phyloP scores from a whole-genome alignment of 2,329 filamentous ascomycete species.

The Seiridium unicorne region DNA sequence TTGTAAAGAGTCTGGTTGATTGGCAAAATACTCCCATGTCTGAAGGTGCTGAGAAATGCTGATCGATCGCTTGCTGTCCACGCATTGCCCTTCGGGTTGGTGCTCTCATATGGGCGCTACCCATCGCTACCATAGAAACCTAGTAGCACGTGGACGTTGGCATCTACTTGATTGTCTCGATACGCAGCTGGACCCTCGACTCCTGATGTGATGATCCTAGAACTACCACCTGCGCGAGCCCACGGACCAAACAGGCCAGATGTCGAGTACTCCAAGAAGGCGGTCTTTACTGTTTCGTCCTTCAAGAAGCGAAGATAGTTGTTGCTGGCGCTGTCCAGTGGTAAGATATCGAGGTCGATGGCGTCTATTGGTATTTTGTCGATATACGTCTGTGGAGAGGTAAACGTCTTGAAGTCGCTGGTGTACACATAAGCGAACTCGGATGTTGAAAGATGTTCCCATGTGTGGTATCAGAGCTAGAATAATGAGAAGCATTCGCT shows the following conservation, averaged over 20 bases:
- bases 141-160: constrained; percentile 45
- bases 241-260: constrained; percentile 50
- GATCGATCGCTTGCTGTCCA: constrained; percentile 43
- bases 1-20: constrained; percentile 41
- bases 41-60: constrained; percentile 44
- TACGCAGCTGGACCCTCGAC: constrained; percentile 46
- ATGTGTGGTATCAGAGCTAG: constrained; percentile 47
- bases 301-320: constrained; percentile 55
- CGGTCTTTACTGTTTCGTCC: constrained; percentile 49
- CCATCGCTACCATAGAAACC: constrained; percentile 47
- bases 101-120: constrained; percentile 48
- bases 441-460: constrained; percentile 40
- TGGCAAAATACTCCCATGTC: constrained; percentile 51
- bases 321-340: constrained; percentile 34
- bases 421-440: constrained; percentile 57
- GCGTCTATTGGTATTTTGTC: constrained; percentile 44
- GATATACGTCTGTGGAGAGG: constrained; percentile 47
- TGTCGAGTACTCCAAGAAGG: constrained; percentile 48
- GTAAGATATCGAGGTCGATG: constrained; percentile 57
- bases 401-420: constrained; percentile 52
- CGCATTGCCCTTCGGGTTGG: constrained; percentile 37
- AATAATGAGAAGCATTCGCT: constrained; percentile 33
- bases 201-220: constrained; percentile 37
- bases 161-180: constrained; percentile 37
- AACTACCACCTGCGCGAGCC: constrained; percentile 43